Evolutionary conservation across 2,329 filamentous ascomycete species (phyloP).

Genomic region (Trichoderma sp.): DNA sequence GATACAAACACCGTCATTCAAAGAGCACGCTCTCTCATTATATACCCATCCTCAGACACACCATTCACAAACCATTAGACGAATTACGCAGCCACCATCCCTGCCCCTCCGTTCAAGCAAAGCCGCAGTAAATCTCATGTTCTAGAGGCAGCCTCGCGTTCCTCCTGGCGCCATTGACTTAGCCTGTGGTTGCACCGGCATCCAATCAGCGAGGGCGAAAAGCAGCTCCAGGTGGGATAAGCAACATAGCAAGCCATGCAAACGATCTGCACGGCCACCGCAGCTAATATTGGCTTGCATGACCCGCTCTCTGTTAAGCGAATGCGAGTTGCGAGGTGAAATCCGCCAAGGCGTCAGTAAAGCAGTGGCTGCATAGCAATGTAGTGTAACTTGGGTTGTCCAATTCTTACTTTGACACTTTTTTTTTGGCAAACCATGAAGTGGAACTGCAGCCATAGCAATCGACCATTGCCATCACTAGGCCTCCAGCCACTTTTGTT

Average conservation of each 20-base stretch:
- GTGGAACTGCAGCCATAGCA: not conserved
- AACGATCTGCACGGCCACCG: conserved; percentile 1
- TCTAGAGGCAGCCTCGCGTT: not conserved
- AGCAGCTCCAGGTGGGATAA: not conserved
- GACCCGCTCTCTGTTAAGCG: conserved; percentile 12
- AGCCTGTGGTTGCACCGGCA: not conserved
- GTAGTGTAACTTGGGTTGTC: not conserved
- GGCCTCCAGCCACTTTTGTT: too few relatives aligned
- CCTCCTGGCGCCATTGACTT: not conserved
- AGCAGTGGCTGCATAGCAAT: not conserved
- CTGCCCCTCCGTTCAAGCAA: not conserved
- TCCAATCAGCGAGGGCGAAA: not conserved
- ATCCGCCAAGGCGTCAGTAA: not conserved
- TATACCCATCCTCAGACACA: not conserved
- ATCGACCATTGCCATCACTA: not conserved
- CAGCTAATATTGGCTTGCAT: conserved; percentile 5
- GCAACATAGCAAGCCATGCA: not conserved
- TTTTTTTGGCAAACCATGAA: not conserved
- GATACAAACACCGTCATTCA: not conserved
- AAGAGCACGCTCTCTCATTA: not conserved
- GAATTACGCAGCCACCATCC: not conserved
- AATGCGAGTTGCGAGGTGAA: conserved; percentile 10
- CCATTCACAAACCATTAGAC: not conserved
- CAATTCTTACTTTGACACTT: not conserved
- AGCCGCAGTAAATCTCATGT: not conserved